Base-by-base conservation (phyloP, 345 rosid species). In the Sonneratia alba region DNA sequence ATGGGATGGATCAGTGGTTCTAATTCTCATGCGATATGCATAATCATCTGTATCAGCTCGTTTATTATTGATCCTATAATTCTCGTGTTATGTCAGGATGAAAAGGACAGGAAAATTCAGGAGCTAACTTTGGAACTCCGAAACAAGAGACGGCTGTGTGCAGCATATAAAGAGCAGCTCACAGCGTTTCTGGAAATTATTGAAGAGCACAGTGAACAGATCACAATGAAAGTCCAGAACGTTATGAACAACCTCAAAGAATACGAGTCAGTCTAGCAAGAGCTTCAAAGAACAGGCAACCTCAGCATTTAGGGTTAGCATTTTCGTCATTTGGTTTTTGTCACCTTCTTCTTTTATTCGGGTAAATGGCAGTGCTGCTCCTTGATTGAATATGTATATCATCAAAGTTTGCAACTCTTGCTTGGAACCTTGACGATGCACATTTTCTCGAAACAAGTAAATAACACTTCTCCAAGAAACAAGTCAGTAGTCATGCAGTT, bases 31-130 rank as follows among this genome's bases (percentile, higher is more conserved):
- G 13, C 22, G n/a, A 1, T 57, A 57, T 57, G 12, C 12, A 24
- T 57, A 19, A 24, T 8, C 7, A n/a, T 19, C 22, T 21, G 10
- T 42, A 42, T 42, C 10, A 42, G 45, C 6, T 42, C 2, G 45
- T 42, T 42, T 4, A 42, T 42, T 42, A 42, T 42, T 42, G 45
- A 42, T 42, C 45, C 10, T 42, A 42, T 9, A 4, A 42, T 3
- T 15, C 51, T 49, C 18, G 7, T 43, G 68, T 4, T 9, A 53
- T 8, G 18, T 6, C 64, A 76, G 82, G 77, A 73, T 55, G 79
- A 79, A 27, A 79, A 79, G 77, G 82, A 76, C 75, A 73, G 68
- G 68, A 73, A 74, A 73, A 76, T 79, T 70, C 77, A 73, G 75
- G 82, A 79, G 56, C 65, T 76, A 69, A 79, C 77, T 1, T 61